Evolutionary conservation across 768 basidiomycete species (phyloP).

Genomic region (Termitomyces sp.): DNA sequence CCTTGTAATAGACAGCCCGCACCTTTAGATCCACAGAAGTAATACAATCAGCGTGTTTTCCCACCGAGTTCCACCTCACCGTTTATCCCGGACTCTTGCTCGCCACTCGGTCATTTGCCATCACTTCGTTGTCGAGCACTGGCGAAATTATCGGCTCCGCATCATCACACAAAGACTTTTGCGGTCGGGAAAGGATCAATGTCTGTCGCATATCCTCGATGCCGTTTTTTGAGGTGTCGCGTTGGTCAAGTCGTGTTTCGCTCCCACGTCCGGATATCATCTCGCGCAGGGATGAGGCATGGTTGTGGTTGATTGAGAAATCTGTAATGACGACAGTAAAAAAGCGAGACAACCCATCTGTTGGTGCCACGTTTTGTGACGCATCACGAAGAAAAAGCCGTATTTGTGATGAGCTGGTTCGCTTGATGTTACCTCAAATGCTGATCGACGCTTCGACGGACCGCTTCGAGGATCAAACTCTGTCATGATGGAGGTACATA

Average conservation of each 20-base stretch:
- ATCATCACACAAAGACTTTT: neutral
- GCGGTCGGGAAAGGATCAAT: neutral
- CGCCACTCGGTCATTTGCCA: neutral
- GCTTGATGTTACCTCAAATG: conserved; percentile 1
- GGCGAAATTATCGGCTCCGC: neutral
- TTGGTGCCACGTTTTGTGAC: neutral
- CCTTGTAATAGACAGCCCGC: neutral
- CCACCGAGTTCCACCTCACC: neutral
- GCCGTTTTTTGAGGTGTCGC: neutral
- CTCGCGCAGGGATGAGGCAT: neutral
- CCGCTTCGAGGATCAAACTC: conserved; percentile 13
- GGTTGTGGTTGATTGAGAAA: neutral
- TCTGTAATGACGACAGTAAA: neutral
- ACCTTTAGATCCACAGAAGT: neutral
- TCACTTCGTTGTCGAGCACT: neutral
- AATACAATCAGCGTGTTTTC: neutral
- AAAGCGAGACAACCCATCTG: neutral
- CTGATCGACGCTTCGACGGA: conserved; percentile 13
- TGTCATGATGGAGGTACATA: neutral
- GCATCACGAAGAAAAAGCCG: neutral
- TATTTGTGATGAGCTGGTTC: conserved; percentile 9
- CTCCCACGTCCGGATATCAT: neutral
- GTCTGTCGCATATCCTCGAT: neutral
- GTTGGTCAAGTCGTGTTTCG: neutral
- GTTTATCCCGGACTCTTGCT: conserved; percentile 1